phyloP scores from a whole-genome alignment of 2,329 filamentous ascomycete genomes.

The Aotearoamyces nothofagi region DNA sequence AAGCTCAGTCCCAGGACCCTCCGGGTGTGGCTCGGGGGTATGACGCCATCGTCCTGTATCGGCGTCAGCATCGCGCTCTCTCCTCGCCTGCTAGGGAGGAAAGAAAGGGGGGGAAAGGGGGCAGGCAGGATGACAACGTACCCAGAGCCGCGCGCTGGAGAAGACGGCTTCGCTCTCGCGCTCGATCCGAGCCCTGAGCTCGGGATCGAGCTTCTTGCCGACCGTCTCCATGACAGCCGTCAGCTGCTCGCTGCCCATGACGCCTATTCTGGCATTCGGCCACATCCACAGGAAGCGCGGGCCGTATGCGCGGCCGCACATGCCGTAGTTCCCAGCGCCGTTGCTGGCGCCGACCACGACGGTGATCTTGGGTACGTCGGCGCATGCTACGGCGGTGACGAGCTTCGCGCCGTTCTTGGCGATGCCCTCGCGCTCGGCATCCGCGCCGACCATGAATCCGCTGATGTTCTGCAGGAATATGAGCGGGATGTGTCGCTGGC shows the following conservation, averaged over 20 bases:
- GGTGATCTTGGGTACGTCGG: constrained; percentile 91
- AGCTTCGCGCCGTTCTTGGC: constrained; percentile 97
- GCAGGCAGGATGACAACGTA: constrained; percentile 4
- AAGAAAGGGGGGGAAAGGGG: constrained; percentile 1
- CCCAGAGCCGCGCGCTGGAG: constrained; percentile 82
- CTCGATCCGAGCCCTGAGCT: constrained; percentile 73
- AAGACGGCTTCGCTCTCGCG: constrained; percentile 79
- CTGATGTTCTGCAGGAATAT: constrained; percentile 94
- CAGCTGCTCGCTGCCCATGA: constrained; percentile 93
- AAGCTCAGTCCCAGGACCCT: constrained; percentile 59
- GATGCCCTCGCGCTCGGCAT: constrained; percentile 87
- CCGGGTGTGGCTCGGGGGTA: constrained; percentile 62
- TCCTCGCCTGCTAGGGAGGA: constrained; percentile 3
- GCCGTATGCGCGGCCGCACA: constrained; percentile 92
- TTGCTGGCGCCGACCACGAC: constrained; percentile 90
- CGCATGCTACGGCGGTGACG: constrained; percentile 87
- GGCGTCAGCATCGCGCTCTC: constrained; percentile 4
- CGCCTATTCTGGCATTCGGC: constrained; percentile 78
- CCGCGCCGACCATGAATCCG: constrained; percentile 94
- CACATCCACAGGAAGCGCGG: constrained; percentile 91
- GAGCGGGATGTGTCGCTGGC: constrained; percentile 76
- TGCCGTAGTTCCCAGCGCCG: constrained; percentile 93
- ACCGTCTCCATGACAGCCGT: constrained; percentile 90
- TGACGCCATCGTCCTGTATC: constrained; percentile 59
- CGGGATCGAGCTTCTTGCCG: constrained; percentile 66